Base-by-base conservation (phyloP, 495 filamentous ascomycete genomes). In the Annulohypoxylon moriforme region DNA sequence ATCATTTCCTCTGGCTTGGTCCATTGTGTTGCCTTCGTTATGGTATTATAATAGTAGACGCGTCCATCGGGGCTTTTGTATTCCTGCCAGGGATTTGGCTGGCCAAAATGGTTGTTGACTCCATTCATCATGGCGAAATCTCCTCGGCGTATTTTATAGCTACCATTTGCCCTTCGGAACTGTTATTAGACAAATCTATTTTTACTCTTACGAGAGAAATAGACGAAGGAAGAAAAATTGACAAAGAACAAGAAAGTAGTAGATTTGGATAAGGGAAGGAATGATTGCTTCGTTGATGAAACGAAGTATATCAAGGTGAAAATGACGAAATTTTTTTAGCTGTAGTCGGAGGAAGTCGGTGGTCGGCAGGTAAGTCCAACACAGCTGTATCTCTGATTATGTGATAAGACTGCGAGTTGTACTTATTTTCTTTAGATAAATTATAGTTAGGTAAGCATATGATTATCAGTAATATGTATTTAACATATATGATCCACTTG, bases 11-110 rank as follows among this genome's bases (percentile, higher is more conserved):
- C 85, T 18, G 96, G 96, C 81, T 97, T 98, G 40, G 89, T 90
- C 96, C 96, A 99, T 88, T 94, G 91, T 31, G 95, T 98, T 33
- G 85, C 90, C 76, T 96, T 94, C 4, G 94, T 97, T 67, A 90
- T 82, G 3, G 88, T 81, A 80, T 98, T 97, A 83, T 94, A 97
- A 77, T 97, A 99, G 81, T 99, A 99, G n/a, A 89, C 83, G 56
- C 93, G 88, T 42, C 96, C 96, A 72, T 97, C 95, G 3, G 89
- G 78, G 74, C 91, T 92, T 73, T 90, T 90, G 59, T 93, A 91
- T 82, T 96, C 93, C 79, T 92, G 89, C 96, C 95, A 98, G 20
- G 89, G 80, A 44, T 79, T 81, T 58, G 85, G 83, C 38, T 81
- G 86, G 67, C 85, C 78, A 63, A 84, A 85, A 63, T 80, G 83